Conservation (phyloP, 257 asterid species). For the Echium plantagineum region DNA sequence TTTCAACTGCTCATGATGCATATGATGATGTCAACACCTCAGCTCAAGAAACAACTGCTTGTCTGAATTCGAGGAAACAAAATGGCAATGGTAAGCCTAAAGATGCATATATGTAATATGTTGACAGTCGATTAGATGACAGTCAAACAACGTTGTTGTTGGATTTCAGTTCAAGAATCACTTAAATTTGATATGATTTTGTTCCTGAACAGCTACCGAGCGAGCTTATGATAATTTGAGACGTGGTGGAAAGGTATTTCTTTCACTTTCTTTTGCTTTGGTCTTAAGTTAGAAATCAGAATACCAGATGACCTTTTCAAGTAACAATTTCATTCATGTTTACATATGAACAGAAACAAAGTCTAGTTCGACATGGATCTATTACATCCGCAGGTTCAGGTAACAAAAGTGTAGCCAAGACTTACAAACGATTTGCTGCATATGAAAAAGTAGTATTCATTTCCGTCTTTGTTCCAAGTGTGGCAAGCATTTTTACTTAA, state of each 20-base stretch:
- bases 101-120: constrained; percentile 14
- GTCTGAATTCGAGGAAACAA: constrained; percentile 55
- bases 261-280: background rate
- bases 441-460: no score
- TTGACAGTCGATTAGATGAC: background rate
- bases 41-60: constrained; percentile 46
- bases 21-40: constrained; percentile 52
- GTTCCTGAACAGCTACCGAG: constrained; percentile 35
- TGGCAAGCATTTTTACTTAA: no score
- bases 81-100: constrained; percentile 33
- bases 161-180: background rate
- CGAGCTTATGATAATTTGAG: constrained; percentile 30
- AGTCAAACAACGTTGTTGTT: background rate
- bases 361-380: constrained; percentile 63
- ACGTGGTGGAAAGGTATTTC: constrained; percentile 46
- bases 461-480: no score
- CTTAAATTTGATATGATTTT: background rate
- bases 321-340: background rate
- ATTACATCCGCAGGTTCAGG: constrained; percentile 61
- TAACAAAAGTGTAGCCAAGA: constrained; percentile 11
- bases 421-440: background rate
- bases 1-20: constrained; percentile 44
- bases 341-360: constrained; percentile 35
- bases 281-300: background rate
- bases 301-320: background rate